A percentile compares a stretch with the other conserved stretches of the same genome.
These are phyloP conservation scores for Boletus tylopilopsis DNA, from an alignment of 768 basidiomycete genomes.

Conservation along the genomic window DNA sequence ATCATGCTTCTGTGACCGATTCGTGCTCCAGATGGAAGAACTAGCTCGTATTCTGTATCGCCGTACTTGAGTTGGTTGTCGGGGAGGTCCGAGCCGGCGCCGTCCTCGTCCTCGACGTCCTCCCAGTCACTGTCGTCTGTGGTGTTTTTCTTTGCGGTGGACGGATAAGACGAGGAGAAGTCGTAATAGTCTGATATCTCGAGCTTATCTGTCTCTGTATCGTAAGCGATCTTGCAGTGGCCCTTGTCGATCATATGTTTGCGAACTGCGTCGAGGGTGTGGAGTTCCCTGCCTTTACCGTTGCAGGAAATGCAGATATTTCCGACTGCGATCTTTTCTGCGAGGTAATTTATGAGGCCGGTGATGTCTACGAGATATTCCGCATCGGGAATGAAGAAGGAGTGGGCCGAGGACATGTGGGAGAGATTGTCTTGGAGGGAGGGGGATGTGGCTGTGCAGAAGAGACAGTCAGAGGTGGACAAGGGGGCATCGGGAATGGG, in stretches of 20 bases:
- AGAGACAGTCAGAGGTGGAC: conserved; percentile 74
- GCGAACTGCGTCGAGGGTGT: conserved; percentile 80
- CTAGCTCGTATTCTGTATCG: conserved; percentile 80
- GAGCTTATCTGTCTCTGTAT: conserved; percentile 70
- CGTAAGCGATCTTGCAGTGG: conserved; percentile 96
- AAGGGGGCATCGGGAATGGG: conserved; percentile 22
- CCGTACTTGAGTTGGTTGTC: conserved; percentile 67
- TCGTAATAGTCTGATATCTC: conserved; percentile 94
- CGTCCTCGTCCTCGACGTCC: conserved; percentile 29
- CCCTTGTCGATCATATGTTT: conserved; percentile 96
- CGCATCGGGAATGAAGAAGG: conserved; percentile 94
- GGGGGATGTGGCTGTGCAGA: conserved; percentile 58
- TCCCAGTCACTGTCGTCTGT: conserved; percentile 35
- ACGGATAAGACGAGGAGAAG: conserved; percentile 78
- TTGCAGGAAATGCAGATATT: conserved; percentile 94
- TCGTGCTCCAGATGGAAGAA: conserved; percentile 87
- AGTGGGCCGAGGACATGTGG: conserved; percentile 87
- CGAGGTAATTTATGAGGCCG: conserved; percentile 82
- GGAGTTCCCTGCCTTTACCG: conserved; percentile 76
- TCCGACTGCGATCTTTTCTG: conserved; percentile 90
- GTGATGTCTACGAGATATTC: conserved; percentile 83
- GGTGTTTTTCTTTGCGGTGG: conserved; percentile 5
- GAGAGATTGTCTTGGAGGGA: conserved; percentile 63
- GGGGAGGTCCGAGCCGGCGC: conserved; percentile 34
- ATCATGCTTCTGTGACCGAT: conserved; percentile 89